Conservation (phyloP, 228 moss, liverwort and hornwort genomes). For the Sphagnum magellanicum region DNA sequence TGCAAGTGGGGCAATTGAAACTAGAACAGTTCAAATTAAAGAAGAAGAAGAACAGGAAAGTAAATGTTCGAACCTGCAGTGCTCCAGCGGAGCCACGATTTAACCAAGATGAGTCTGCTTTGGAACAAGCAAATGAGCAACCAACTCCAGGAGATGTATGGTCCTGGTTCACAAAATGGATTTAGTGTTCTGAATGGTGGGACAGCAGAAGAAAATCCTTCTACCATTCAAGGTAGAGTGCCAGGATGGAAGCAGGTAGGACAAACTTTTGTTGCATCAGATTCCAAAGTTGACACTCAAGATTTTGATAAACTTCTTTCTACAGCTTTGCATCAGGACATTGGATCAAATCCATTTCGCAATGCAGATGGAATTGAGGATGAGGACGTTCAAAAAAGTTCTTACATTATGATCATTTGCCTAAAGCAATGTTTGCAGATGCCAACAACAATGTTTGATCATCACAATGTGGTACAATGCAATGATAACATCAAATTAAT, state of each 20-base stretch:
- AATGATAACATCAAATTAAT: too few relatives aligned
- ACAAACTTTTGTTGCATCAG: too few relatives aligned
- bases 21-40: constrained; percentile 1
- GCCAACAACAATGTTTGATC: background rate
- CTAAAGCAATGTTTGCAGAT: background rate
- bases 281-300: too few relatives aligned
- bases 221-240: background rate
- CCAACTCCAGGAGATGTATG: background rate
- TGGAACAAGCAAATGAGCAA: background rate
- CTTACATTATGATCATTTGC: background rate
- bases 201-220: background rate
- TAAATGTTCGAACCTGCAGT: background rate
- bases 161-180: background rate
- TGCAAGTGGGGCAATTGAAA: background rate
- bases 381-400: background rate
- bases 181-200: background rate
- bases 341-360: background rate
- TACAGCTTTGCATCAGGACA: background rate
- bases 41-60: constrained; percentile 5
- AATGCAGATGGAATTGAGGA: background rate
- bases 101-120: background rate
- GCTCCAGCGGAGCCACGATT: background rate
- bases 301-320: too few relatives aligned
- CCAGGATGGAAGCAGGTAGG: too few relatives aligned
- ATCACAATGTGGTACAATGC: too few relatives aligned